phyloP scores from a whole-genome alignment of 768 basidiomycete genomes.

The Tremella yokohamensis region DNA sequence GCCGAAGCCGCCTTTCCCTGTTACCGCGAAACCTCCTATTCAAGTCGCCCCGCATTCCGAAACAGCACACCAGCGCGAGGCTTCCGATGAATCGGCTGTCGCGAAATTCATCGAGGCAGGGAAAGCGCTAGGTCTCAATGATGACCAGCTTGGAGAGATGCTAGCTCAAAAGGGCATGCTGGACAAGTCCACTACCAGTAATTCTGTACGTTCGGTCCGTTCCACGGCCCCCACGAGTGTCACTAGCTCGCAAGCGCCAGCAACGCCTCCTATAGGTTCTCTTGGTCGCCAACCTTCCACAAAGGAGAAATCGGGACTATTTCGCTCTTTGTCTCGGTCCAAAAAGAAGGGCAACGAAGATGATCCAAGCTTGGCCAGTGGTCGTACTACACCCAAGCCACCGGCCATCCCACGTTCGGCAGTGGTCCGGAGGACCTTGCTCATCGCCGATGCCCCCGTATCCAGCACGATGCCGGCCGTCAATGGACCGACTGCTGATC shows the following conservation, averaged over 20 bases:
- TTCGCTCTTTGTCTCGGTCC: slow-evolving; percentile 30
- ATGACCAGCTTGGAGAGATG: slow-evolving; percentile 34
- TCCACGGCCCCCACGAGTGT: slow-evolving; percentile 9
- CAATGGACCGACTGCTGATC: not conserved
- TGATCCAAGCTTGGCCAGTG: not conserved
- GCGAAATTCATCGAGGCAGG: slow-evolving; percentile 39
- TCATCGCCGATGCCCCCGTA: slow-evolving; percentile 17
- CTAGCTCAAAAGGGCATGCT: slow-evolving; percentile 28
- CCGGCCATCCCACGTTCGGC: slow-evolving; percentile 1
- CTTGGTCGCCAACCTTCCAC: not conserved
- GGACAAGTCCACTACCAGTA: slow-evolving; percentile 14
- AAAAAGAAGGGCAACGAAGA: slow-evolving; percentile 14
- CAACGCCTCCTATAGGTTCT: slow-evolving; percentile 1
- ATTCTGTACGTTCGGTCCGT: not conserved
- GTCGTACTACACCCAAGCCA: too few species aligned
- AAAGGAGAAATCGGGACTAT: slow-evolving; percentile 24
- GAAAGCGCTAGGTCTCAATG: slow-evolving; percentile 29
- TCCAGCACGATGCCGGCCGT: slow-evolving; percentile 1
- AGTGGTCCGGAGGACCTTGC: slow-evolving; percentile 26
- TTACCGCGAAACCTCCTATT: not conserved
- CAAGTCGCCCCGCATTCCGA: not conserved
- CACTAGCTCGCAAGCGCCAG: slow-evolving; percentile 1
- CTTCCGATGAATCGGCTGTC: slow-evolving; percentile 22
- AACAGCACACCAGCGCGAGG: not conserved
- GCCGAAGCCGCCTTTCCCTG: not conserved